Conservation (phyloP, 139 green algal species). For the Chlamydomonas schloesseri region DNA sequence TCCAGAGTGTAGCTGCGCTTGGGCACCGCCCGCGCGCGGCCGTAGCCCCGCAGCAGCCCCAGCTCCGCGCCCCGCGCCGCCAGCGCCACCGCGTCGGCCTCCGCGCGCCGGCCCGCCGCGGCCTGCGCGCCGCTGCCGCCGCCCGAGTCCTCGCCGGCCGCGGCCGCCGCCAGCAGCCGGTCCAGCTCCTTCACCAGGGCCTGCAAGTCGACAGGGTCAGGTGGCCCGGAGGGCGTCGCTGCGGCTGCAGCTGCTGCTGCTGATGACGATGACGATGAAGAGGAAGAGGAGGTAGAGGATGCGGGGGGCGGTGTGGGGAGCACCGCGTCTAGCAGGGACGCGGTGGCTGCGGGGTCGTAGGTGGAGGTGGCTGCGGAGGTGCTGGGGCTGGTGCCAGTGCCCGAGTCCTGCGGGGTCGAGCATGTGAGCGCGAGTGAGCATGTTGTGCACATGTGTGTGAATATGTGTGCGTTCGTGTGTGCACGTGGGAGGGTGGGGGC, state of each 20-base stretch:
- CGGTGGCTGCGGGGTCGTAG: too few relatives aligned
- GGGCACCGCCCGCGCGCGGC: slow-evolving; percentile 65
- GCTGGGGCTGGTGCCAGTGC: too few relatives aligned
- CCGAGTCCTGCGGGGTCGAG: too few relatives aligned
- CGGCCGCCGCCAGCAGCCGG: not conserved
- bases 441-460: too few relatives aligned
- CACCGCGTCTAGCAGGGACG: too few relatives aligned
- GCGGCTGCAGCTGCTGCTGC: not conserved
- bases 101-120: slow-evolving; percentile 10
- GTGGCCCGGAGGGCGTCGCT: not conserved
- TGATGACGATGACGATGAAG: too few relatives aligned
- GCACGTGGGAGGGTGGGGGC: too few relatives aligned
- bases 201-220: not conserved
- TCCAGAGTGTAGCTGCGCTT: slow-evolving; percentile 86
- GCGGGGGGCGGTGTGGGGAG: too few relatives aligned
- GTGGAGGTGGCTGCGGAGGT: too few relatives aligned
- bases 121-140: not conserved
- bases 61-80: slow-evolving; percentile 42
- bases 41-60: slow-evolving; percentile 64
- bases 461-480: too few relatives aligned
- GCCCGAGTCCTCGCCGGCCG: not conserved
- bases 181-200: slow-evolving; percentile 27
- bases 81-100: slow-evolving; percentile 55
- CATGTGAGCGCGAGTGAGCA: too few relatives aligned
- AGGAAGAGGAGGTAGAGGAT: too few relatives aligned